Evolutionary conservation across 352 stramenopile species (phyloP), one percentile per base, ranked within the genome.

Genomic region (Albugo candida): DNA sequence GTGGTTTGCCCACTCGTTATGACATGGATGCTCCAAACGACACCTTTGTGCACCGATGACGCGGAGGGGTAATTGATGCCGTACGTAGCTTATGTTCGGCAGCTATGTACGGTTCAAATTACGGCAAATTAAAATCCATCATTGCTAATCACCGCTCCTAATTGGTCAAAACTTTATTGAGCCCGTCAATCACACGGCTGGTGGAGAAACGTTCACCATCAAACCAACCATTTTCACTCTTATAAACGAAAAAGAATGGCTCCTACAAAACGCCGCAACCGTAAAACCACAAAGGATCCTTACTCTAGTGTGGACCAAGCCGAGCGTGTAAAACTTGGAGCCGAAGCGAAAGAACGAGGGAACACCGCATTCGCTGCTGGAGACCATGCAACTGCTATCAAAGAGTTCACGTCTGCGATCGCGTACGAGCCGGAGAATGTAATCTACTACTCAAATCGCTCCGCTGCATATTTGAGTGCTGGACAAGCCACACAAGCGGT

Each of bases 361-460:
- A 91, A 91, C 66, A 56, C 75, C 14, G 77, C 77, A 18, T 91
- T 87, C 47, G 68, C 72, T 14, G 54, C 63, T 18, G 75, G 71
- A 42, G 76, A 91, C 64, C 70, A 83, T 63, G 64, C 66, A n/a
- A 70, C 65, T 27, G 77, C 77, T 51, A 84, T 91, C 68, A 86
- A 86, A 66, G 74, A 87, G 59, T 91, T 91, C 67, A 86, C 77
- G 20, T 69, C 65, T 18, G 78, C 78, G 49, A 87, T 92, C 45
- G 73, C 71, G 17, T 87, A 83, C 64, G 77, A 92, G 62, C 78
- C 78, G 13, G 70, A 64, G 36, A 88, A 88, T 58, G 71, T 86
- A 14, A 83, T 86, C 48, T 92, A 92, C 66, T 92, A 65, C 61
- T 87, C 73, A 58, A 92, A 92, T 61, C 76, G 78, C 50, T 92